phyloP scores from a whole-genome alignment of 2,329 filamentous ascomycete genomes.

The Ceratocystiopsis sp. region DNA sequence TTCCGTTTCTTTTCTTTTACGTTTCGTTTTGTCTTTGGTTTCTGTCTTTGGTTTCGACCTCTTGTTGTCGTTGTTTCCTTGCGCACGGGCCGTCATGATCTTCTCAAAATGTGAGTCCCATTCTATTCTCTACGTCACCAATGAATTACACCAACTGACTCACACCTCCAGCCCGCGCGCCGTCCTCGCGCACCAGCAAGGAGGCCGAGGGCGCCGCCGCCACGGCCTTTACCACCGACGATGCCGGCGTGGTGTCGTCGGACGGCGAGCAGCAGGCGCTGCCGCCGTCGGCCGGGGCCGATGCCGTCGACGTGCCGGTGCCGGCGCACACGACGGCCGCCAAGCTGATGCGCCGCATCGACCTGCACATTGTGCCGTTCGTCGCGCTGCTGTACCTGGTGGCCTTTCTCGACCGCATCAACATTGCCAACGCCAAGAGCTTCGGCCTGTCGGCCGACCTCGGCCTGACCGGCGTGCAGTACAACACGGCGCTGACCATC shows the following conservation, averaged over 20 bases:
- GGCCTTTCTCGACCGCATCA: constrained; percentile 57
- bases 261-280: too few relatives aligned
- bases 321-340: constrained; percentile 43
- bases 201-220: background rate
- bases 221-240: background rate
- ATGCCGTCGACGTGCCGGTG: constrained; percentile 18
- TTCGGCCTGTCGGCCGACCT: constrained; percentile 49
- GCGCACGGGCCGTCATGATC: too few relatives aligned
- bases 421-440: constrained; percentile 61
- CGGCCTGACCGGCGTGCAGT: constrained; percentile 38
- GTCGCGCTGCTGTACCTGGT: constrained; percentile 56
- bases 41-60: too few relatives aligned
- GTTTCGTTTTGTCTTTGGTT: too few relatives aligned
- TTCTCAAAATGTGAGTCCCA: too few relatives aligned
- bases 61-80: too few relatives aligned
- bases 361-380: constrained; percentile 54
- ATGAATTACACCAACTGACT: too few relatives aligned
- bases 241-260: background rate
- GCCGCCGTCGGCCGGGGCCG: background rate
- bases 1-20: too few relatives aligned
- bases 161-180: too few relatives aligned
- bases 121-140: too few relatives aligned
- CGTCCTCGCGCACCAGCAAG: background rate
- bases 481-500: constrained; percentile 53
- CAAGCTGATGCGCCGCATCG: constrained; percentile 51